A percentile compares a stretch with the other conserved stretches of the same genome.
Conservation (phyloP, 169 alveolate genomes). For the Cryptosporidium parvum region DNA sequence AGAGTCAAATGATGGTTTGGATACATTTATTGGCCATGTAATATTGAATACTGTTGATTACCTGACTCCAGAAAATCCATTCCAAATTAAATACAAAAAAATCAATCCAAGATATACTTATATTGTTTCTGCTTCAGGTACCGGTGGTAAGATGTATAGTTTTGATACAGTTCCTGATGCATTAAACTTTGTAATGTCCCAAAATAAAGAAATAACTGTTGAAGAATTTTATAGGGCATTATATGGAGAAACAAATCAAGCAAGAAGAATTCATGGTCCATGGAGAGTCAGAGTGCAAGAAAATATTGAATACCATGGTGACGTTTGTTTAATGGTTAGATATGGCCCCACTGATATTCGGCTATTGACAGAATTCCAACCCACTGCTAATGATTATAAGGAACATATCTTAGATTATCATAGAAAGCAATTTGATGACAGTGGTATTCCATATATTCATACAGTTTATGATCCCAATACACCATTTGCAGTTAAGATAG, state of each 20-base stretch:
- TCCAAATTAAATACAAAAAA: slow-evolving; percentile 64
- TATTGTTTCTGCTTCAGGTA: slow-evolving; percentile 65
- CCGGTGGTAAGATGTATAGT: slow-evolving; percentile 71
- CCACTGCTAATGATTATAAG: slow-evolving; percentile 69
- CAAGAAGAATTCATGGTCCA: slow-evolving; percentile 73
- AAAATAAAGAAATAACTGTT: slow-evolving; percentile 58
- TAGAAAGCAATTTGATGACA: slow-evolving; percentile 72
- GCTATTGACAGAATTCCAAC: slow-evolving; percentile 71
- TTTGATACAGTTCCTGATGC: slow-evolving; percentile 71
- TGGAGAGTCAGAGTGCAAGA: slow-evolving; percentile 76
- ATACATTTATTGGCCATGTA: slow-evolving; percentile 68
- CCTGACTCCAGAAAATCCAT: slow-evolving; percentile 74
- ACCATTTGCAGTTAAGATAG: slow-evolving; percentile 59
- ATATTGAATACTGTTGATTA: slow-evolving; percentile 67
- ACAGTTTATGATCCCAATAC: slow-evolving; percentile 70
- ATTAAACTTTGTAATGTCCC: slow-evolving; percentile 37
- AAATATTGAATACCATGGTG: slow-evolving; percentile 70
- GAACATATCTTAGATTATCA: slow-evolving; percentile 72
- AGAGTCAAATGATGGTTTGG: slow-evolving; percentile 20
- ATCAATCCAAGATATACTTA: slow-evolving; percentile 58
- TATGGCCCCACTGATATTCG: slow-evolving; percentile 73
- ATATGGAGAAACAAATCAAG: slow-evolving; percentile 71
- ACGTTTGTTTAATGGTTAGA: slow-evolving; percentile 61
- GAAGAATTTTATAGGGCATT: slow-evolving; percentile 71
- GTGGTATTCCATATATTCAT: slow-evolving; percentile 76